phyloP scores from a whole-genome alignment of 768 basidiomycete species.

The Phylloporus sp. region DNA sequence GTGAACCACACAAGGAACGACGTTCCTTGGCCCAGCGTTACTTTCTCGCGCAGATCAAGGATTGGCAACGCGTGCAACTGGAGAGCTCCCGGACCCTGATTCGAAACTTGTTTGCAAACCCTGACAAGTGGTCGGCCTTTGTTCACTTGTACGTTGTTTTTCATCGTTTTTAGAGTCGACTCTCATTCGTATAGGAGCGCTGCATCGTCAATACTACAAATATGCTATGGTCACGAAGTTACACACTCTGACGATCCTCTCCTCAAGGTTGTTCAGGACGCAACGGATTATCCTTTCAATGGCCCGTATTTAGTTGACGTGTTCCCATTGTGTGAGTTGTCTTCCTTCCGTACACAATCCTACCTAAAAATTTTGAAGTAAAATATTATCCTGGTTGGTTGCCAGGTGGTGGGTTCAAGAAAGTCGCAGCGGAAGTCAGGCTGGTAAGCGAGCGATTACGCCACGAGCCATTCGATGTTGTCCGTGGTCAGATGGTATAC shows the following conservation, averaged over 20 bases:
- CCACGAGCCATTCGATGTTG: slow-evolving; percentile 7
- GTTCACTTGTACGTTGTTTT: slow-evolving; percentile 2
- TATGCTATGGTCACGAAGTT: slow-evolving; percentile 7
- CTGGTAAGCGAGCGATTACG: background rate
- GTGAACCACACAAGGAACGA: slow-evolving; percentile 8
- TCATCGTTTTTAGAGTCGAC: too few species aligned
- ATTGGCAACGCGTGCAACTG: slow-evolving; percentile 12
- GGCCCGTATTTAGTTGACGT: slow-evolving; percentile 9
- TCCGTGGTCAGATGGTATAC: slow-evolving; percentile 7
- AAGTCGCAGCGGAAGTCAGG: slow-evolving; percentile 2
- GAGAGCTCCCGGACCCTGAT: slow-evolving; percentile 4
- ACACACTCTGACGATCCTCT: background rate
- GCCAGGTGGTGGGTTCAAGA: slow-evolving; percentile 10
- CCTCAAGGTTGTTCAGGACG: slow-evolving; percentile 6
- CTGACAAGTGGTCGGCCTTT: background rate
- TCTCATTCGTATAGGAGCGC: background rate
- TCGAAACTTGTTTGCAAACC: background rate
- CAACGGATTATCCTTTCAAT: background rate
- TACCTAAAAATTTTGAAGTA: background rate
- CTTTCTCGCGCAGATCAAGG: slow-evolving; percentile 9
- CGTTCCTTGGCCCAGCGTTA: slow-evolving; percentile 10
- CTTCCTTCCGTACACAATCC: background rate
- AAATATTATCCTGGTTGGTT: slow-evolving; percentile 16
- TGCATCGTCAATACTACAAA: background rate
- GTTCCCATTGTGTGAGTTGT: slow-evolving; percentile 4